Evolutionary conservation across 139 green algal species (phyloP).

Genomic region (Auxenochlorella pyrenoidosa): DNA sequence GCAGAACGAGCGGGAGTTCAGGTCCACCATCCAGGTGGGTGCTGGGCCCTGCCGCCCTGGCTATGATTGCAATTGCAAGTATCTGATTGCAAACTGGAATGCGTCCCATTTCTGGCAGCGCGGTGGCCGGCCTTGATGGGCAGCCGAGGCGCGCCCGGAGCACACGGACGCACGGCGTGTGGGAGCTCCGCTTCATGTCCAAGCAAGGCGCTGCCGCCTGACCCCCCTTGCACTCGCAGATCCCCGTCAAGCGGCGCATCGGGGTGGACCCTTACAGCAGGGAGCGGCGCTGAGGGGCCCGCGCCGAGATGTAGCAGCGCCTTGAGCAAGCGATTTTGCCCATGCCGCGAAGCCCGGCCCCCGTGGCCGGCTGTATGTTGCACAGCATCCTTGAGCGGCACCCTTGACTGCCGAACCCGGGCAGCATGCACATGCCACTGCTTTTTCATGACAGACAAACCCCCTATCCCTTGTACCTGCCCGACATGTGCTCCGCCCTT

Average conservation of each 20-base stretch:
- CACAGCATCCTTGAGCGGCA: neutral
- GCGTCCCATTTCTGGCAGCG: no score
- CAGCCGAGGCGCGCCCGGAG: no score
- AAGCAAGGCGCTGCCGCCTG: no score
- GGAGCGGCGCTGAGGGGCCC: neutral
- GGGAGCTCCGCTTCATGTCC: neutral
- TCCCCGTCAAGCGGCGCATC: slow-evolving; percentile 14
- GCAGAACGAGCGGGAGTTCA: slow-evolving; percentile 16
- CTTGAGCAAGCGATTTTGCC: neutral
- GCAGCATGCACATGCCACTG: neutral
- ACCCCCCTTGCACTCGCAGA: no score
- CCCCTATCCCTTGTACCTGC: neutral
- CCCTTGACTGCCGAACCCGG: neutral
- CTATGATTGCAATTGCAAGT: no score
- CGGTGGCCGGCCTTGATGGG: no score
- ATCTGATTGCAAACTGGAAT: no score
- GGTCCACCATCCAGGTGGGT: slow-evolving; percentile 17
- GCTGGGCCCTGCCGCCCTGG: neutral
- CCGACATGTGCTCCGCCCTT: no score
- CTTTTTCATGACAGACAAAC: neutral
- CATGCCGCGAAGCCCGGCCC: neutral
- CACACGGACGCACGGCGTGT: neutral
- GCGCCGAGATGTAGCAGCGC: neutral
- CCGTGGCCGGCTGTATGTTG: neutral
- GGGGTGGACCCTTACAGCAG: neutral